Evolutionary conservation across 1,139 yeast species (phyloP), one percentile per base, ranked within the genome.

Genomic region (Kodamaea fungicola): DNA sequence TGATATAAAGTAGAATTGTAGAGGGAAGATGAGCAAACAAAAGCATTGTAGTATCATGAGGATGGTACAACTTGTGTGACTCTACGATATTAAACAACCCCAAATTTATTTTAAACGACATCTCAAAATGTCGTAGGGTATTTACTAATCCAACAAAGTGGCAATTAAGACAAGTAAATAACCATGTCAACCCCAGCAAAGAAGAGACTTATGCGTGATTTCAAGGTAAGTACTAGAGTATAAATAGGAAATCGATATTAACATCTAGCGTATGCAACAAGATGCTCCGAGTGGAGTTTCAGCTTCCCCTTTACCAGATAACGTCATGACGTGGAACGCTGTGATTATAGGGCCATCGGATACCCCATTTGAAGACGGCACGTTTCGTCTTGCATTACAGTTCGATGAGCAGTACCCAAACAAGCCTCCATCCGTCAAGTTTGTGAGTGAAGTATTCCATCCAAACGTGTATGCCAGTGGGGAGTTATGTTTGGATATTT

Each of bases 261-360:
- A 40, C 44, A 29, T 13, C 25, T 41, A 81, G 83, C 83, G 98
- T 50, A 90, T 92, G 84, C 97, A 92, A 64, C 95, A 85, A 66
- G 98, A 92, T 62, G 94, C 98, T 6, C 97, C 98, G 12, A 90
- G 95, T 31, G 98, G 98, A 12, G 96, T 92, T 7, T 87, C 96
- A 8, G 98, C 98, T 1, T 87, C 96, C 7, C 98, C 98, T 7
- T 76, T 90, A 35, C 92, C 97, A 8, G 98, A 92, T 57, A 92
- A 92, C 54, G 97, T 92, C 39, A 89, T 92, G 97, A 78, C 86
- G 35, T 92, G 98, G 95, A 92, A 94, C 60, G 99, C 97, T 0
- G 96, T 92, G 43, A 92, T 92, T 43, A 90, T 92, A 43, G 99
- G 99, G 0, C 99, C 99, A 1, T 82, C 92, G 25, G 97, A 90